These are phyloP conservation scores for Globisporangium radiosum DNA, from an alignment of 352 stramenopile genomes.

Conservation along the genomic window DNA sequence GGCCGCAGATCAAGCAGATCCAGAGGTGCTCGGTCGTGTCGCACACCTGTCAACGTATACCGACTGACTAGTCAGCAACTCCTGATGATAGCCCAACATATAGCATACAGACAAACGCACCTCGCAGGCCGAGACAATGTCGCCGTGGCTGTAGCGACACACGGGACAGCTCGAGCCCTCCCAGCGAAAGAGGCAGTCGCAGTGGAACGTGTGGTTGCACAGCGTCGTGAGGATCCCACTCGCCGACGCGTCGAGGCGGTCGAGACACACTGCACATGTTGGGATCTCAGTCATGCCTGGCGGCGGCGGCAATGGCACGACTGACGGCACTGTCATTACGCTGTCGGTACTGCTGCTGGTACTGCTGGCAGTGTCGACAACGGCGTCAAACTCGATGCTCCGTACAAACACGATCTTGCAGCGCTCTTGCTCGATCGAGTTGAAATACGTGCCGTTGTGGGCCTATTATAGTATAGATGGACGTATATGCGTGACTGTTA, in stretches of 20 bases:
- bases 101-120: constrained; percentile 13
- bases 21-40: constrained; percentile 91
- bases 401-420: constrained; percentile 89
- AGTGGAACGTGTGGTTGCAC: constrained; percentile 98
- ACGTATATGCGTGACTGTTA: background rate
- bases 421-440: constrained; percentile 87
- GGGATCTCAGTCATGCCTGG: constrained; percentile 83
- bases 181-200: constrained; percentile 93
- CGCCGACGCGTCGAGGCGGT: constrained; percentile 78
- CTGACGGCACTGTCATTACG: background rate
- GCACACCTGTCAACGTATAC: constrained; percentile 56
- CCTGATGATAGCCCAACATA: background rate
- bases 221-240: constrained; percentile 94
- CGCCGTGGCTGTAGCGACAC: constrained; percentile 94
- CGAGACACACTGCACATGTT: constrained; percentile 90
- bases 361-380: constrained; percentile 16
- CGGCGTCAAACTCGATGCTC: constrained; percentile 79
- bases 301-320: constrained; percentile 29
- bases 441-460: constrained; percentile 89
- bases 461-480: constrained; percentile 18
- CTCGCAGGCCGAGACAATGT: constrained; percentile 90
- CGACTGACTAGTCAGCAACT: background rate
- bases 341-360: constrained; percentile 2
- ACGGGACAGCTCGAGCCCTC: constrained; percentile 95
- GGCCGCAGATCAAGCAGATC: constrained; percentile 95